phyloP scores from a whole-genome alignment of 2,329 filamentous ascomycete species.

The Ophiobolus disseminans region DNA sequence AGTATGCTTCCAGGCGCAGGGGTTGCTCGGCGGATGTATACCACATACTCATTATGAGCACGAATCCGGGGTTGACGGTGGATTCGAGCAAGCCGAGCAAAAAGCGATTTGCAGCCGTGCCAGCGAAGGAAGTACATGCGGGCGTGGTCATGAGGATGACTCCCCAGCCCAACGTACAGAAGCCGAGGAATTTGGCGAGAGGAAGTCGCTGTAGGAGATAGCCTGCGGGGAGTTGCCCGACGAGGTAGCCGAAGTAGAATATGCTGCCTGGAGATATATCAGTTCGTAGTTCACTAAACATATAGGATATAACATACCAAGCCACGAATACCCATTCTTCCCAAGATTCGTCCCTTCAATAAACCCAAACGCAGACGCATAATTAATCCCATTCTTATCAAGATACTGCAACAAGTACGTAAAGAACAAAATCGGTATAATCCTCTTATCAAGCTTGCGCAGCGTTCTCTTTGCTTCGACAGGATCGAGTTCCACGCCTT shows the following conservation, averaged over 20 bases:
- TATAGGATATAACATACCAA: no score
- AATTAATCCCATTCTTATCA: conserved; percentile 59
- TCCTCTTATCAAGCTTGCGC: conserved; percentile 38
- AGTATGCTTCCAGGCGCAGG: conserved; percentile 53
- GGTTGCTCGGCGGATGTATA: conserved; percentile 69
- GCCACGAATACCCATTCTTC: conserved; percentile 56
- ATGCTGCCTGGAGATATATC: conserved; percentile 45
- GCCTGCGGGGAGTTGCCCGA: conserved; percentile 55
- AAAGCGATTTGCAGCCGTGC: conserved; percentile 52
- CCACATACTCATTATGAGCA: conserved; percentile 72
- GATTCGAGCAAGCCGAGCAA: conserved; percentile 62
- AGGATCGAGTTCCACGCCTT: conserved; percentile 23
- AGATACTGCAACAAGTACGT: conserved; percentile 51
- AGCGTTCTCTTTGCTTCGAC: conserved; percentile 38
- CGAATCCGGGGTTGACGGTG: conserved; percentile 60
- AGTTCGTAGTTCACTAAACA: no score
- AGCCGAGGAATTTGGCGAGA: conserved; percentile 54
- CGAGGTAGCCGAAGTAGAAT: conserved; percentile 60
- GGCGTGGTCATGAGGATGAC: conserved; percentile 52
- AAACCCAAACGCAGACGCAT: conserved; percentile 59
- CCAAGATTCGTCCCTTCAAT: conserved; percentile 56
- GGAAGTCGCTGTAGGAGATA: conserved; percentile 55
- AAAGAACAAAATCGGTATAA: conserved; percentile 44
- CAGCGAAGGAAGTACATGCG: conserved; percentile 50
- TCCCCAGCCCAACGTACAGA: conserved; percentile 53